Percentiles rank a stretch among this genome's conserved stretches.
phyloP scores from a whole-genome alignment of 2,329 filamentous ascomycete species.

The Exophiala phaeomuriformis region DNA sequence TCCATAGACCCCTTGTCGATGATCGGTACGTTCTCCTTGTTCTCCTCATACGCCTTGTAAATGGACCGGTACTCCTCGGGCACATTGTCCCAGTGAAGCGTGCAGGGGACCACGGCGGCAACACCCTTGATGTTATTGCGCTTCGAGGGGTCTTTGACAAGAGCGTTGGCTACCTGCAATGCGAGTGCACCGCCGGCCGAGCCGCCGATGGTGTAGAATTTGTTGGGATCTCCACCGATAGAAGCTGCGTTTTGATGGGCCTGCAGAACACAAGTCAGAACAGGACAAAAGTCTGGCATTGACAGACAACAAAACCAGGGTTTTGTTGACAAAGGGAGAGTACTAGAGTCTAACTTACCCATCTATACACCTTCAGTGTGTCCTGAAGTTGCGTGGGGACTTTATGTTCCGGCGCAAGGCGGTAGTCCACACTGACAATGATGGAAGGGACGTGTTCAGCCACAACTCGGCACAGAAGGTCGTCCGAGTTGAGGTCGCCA shows the following conservation, averaged over 20 bases:
- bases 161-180: conserved; percentile 33
- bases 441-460: conserved; percentile 30
- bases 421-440: conserved; percentile 35
- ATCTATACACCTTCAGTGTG: conserved; percentile 22
- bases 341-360: conserved; percentile 9
- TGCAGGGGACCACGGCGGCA: conserved; percentile 33
- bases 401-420: conserved; percentile 24
- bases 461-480: conserved; percentile 32
- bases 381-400: conserved; percentile 24
- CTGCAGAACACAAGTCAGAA: conserved; percentile 6
- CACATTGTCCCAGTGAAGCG: conserved; percentile 34
- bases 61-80: conserved; percentile 32
- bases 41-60: conserved; percentile 34
- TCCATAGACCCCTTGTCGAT: conserved; percentile 25
- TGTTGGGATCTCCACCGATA: conserved; percentile 24
- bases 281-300: neutral
- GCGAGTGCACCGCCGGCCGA: conserved; percentile 38
- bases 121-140: conserved; percentile 34
- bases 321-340: too few species aligned
- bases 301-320: too few species aligned
- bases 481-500: conserved; percentile 34
- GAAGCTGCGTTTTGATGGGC: conserved; percentile 23
- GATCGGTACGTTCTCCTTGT: conserved; percentile 35
- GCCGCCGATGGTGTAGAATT: conserved; percentile 33
- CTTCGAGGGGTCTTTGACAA: conserved; percentile 33